Evolutionary conservation across 2,329 filamentous ascomycete genomes (phyloP).

Genomic region (Alternaria triticimaculans): DNA sequence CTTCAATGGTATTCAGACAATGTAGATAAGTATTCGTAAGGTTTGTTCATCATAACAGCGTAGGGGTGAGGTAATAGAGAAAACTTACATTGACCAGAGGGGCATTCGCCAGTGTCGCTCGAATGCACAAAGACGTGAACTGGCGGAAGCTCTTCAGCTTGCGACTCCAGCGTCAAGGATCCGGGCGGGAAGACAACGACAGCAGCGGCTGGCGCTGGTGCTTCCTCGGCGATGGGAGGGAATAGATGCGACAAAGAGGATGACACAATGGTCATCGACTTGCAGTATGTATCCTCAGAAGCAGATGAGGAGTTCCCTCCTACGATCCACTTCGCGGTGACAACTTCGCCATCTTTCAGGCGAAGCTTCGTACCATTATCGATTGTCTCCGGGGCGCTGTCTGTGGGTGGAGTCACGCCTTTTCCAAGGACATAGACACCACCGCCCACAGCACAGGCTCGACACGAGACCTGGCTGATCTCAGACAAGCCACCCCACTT

Average conservation of each 20-base stretch:
- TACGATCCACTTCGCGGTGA: constrained; percentile 64
- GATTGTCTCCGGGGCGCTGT: constrained; percentile 2
- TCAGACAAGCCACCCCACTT: constrained; percentile 94
- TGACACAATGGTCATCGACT: constrained; percentile 72
- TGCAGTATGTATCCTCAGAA: constrained; percentile 52
- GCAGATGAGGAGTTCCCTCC: constrained; percentile 42
- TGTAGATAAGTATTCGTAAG: constrained; percentile 99
- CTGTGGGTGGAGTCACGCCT: constrained; percentile 56
- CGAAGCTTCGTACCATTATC: constrained; percentile 50
- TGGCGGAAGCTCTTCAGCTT: constrained; percentile 49
- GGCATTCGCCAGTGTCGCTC: constrained; percentile 92
- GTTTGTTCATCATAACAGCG: constrained; percentile 79
- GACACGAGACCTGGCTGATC: constrained; percentile 88
- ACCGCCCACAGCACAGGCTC: constrained; percentile 88
- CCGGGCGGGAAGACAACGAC: constrained; percentile 70
- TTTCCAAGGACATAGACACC: constrained; percentile 86
- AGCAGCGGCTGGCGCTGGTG: constrained; percentile 75
- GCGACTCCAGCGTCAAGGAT: constrained; percentile 54
- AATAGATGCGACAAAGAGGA: constrained; percentile 72
- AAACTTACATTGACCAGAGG: constrained; percentile 84
- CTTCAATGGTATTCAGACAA: constrained; percentile 97
- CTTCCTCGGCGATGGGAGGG: constrained; percentile 73
- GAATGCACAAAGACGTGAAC: constrained; percentile 76
- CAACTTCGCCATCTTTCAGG: constrained; percentile 64
- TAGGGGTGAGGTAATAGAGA: constrained; percentile 10